Conservation (phyloP, 163 green algal genomes). For the Chloromonas sp. region DNA sequence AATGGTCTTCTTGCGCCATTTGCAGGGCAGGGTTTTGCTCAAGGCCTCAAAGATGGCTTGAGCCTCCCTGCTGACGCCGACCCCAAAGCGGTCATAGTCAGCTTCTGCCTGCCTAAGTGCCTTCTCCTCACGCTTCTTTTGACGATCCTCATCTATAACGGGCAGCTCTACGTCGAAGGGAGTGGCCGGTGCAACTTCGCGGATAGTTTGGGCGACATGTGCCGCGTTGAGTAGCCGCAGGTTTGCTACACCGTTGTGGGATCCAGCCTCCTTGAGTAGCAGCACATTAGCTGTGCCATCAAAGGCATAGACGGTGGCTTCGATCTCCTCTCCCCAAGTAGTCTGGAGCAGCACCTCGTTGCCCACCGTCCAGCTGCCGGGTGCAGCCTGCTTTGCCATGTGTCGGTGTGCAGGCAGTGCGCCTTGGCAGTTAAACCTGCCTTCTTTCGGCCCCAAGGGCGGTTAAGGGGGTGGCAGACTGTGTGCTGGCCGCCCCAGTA, state of each 20-base stretch:
- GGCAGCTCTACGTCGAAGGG: background rate
- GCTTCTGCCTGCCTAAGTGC: background rate
- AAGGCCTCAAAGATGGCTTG: slow-evolving; percentile 73
- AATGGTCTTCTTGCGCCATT: slow-evolving; percentile 46
- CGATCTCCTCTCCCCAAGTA: background rate
- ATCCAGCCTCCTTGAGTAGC: background rate
- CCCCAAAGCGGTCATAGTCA: slow-evolving; percentile 45
- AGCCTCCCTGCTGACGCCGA: slow-evolving; percentile 61
- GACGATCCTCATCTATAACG: background rate
- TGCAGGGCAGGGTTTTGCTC: slow-evolving; percentile 66
- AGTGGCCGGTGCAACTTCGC: background rate
- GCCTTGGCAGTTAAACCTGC: too few relatives aligned
- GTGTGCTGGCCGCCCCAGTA: too few relatives aligned
- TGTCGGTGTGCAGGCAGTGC: too few relatives aligned
- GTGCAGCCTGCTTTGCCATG: too few relatives aligned
- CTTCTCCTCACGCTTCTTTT: background rate
- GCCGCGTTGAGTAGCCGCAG: background rate
- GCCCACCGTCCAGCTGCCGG: background rate
- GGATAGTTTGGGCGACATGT: background rate
- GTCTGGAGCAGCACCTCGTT: background rate
- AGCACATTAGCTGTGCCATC: background rate
- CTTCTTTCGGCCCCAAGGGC: too few relatives aligned
- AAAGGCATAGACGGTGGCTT: background rate
- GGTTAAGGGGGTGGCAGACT: too few relatives aligned
- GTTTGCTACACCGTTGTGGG: background rate